Conservation (phyloP, 495 filamentous ascomycete species). For the Penicillium coprophilum region DNA sequence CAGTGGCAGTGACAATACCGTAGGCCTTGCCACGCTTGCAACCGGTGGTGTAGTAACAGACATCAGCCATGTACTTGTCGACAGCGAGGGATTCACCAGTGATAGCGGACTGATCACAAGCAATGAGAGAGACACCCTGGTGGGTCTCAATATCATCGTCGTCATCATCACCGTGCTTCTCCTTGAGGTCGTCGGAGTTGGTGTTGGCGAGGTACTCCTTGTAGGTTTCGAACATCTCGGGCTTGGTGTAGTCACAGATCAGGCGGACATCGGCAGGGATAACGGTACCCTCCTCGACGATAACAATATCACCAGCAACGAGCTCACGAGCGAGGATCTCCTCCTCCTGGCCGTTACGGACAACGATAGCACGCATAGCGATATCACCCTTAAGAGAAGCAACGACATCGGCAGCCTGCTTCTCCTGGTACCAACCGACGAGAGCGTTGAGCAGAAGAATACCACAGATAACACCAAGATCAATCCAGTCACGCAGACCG, state of each 20-base stretch:
- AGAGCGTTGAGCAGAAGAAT: constrained; percentile 76
- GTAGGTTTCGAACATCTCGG: constrained; percentile 70
- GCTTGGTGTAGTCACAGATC: constrained; percentile 72
- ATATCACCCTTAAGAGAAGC: constrained; percentile 80
- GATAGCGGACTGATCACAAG: constrained; percentile 72
- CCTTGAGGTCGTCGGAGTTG: constrained; percentile 60
- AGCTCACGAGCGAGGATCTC: constrained; percentile 77
- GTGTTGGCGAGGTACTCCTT: constrained; percentile 61
- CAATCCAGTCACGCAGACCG: constrained; percentile 80
- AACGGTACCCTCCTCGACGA: constrained; percentile 74
- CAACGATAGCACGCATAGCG: constrained; percentile 71
- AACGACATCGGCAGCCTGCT: constrained; percentile 82
- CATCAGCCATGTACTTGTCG: constrained; percentile 75
- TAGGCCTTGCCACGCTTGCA: constrained; percentile 78
- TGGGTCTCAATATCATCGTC: constrained; percentile 59
- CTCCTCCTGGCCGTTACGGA: constrained; percentile 69
- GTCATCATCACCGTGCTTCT: constrained; percentile 59
- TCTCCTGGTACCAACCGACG: constrained; percentile 86
- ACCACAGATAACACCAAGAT: constrained; percentile 83
- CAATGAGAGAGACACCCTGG: constrained; percentile 62
- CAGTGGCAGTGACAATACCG: constrained; percentile 62
- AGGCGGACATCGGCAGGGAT: constrained; percentile 73
- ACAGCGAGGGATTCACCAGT: constrained; percentile 77
- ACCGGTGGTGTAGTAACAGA: constrained; percentile 72
- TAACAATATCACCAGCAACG: constrained; percentile 77